Evolutionary conservation across 441 rosid genomes (phyloP).

Genomic region (Omphalea diandra): DNA sequence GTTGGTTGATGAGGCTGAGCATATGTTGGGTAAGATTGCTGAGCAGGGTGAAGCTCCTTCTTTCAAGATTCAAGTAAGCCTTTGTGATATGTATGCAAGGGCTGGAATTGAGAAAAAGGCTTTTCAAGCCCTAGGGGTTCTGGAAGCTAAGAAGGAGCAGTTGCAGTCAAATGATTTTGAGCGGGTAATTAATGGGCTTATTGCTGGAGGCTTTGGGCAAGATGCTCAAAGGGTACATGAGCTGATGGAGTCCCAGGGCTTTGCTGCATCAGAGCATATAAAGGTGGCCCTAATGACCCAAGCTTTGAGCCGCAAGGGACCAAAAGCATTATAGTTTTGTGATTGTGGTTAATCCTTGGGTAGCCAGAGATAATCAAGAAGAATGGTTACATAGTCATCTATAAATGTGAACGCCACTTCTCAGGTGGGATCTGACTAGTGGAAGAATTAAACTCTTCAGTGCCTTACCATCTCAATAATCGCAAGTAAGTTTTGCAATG

Average conservation of each 20-base stretch:
- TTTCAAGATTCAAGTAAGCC: slow-evolving; percentile 61
- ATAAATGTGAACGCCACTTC: slow-evolving; percentile 6
- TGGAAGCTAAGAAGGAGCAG: slow-evolving; percentile 72
- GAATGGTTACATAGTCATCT: neutral
- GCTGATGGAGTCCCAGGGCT: slow-evolving; percentile 60
- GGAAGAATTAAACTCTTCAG: neutral
- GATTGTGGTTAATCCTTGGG: slow-evolving; percentile 5
- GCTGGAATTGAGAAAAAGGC: slow-evolving; percentile 70
- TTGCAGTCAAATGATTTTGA: slow-evolving; percentile 54
- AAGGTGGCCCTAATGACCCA: slow-evolving; percentile 27
- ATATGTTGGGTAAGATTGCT: slow-evolving; percentile 60
- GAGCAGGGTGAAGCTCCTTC: slow-evolving; percentile 78
- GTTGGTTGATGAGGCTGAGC: slow-evolving; percentile 81
- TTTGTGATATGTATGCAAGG: slow-evolving; percentile 74
- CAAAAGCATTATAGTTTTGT: slow-evolving; percentile 11
- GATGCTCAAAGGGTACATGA: slow-evolving; percentile 54
- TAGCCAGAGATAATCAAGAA: slow-evolving; percentile 10
- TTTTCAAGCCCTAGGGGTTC: slow-evolving; percentile 65
- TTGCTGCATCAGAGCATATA: slow-evolving; percentile 38
- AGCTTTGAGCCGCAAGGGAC: slow-evolving; percentile 22
- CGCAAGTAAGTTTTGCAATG: neutral
- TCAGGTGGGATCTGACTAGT: slow-evolving; percentile 5
- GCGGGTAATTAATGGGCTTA: slow-evolving; percentile 53
- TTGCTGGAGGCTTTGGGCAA: slow-evolving; percentile 56
- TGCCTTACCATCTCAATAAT: neutral